phyloP scores from a whole-genome alignment of 2,329 filamentous ascomycete genomes.

The Aspergillus quadricinctus region DNA sequence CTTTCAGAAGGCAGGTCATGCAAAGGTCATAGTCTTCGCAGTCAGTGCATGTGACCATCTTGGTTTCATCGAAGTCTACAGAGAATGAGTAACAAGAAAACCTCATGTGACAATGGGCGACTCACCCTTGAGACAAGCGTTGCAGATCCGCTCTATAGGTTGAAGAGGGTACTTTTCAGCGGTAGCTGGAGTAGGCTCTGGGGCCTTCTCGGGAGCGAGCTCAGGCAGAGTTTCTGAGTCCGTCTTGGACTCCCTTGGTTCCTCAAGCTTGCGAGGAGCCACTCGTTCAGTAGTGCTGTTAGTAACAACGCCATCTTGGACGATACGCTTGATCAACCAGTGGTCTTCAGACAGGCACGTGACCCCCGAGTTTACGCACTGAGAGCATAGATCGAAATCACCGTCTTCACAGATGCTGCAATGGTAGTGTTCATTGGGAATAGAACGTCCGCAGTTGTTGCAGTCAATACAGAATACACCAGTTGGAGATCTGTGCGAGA shows the following conservation, averaged over 20 bases:
- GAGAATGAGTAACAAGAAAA: slow-evolving; percentile 18
- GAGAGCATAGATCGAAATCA: slow-evolving; percentile 87
- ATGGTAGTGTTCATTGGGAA: slow-evolving; percentile 83
- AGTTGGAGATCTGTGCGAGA: slow-evolving; percentile 30
- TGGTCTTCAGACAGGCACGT: slow-evolving; percentile 75
- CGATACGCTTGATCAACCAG: slow-evolving; percentile 89
- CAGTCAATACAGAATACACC: slow-evolving; percentile 80
- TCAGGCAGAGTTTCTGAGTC: slow-evolving; percentile 12
- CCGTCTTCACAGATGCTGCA: slow-evolving; percentile 90
- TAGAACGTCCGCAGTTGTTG: slow-evolving; percentile 78
- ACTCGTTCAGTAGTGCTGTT: slow-evolving; percentile 83
- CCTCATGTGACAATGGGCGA: not conserved
- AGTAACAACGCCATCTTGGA: slow-evolving; percentile 72
- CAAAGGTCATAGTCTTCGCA: slow-evolving; percentile 95
- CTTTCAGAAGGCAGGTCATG: slow-evolving; percentile 69
- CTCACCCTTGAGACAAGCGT: slow-evolving; percentile 62
- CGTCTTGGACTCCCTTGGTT: slow-evolving; percentile 15
- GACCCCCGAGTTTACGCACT: slow-evolving; percentile 70
- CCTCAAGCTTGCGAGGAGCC: slow-evolving; percentile 53
- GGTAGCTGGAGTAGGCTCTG: slow-evolving; percentile 20
- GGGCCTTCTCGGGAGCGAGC: slow-evolving; percentile 20
- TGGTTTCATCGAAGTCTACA: slow-evolving; percentile 64
- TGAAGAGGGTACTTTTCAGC: slow-evolving; percentile 4
- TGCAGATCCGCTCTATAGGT: slow-evolving; percentile 50
- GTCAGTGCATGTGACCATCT: slow-evolving; percentile 77